Conservation (phyloP, 495 filamentous ascomycete genomes). For the Daldinia childiae region DNA sequence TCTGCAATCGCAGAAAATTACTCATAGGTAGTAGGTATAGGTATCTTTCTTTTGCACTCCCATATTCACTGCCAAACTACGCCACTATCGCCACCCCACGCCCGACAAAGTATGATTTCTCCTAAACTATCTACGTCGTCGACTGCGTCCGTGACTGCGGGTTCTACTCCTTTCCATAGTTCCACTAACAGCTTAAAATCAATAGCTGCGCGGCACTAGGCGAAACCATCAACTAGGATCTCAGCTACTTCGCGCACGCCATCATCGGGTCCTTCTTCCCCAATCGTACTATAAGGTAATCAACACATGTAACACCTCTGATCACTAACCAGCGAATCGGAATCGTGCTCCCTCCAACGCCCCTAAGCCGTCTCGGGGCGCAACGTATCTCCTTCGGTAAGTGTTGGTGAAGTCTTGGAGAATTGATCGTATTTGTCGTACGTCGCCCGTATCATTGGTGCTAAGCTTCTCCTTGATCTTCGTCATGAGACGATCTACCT, state of each 20-base stretch:
- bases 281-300: neutral
- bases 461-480: conserved; percentile 74
- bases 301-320: neutral
- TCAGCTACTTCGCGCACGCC: neutral
- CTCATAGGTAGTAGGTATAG: conserved; percentile 26
- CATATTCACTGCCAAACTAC: conserved; percentile 25
- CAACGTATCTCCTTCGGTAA: conserved; percentile 92
- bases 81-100: conserved; percentile 20
- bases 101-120: conserved; percentile 19
- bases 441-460: conserved; percentile 64
- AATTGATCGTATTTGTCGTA: conserved; percentile 82
- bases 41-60: conserved; percentile 32
- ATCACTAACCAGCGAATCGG: conserved; percentile 73
- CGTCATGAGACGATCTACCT: conserved; percentile 70
- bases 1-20: neutral
- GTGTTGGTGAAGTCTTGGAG: conserved; percentile 97
- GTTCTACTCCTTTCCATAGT: neutral
- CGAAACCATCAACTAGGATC: neutral
- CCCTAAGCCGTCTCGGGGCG: conserved; percentile 89
- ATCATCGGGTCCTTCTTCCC: neutral
- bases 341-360: conserved; percentile 85
- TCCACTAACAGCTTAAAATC: neutral
- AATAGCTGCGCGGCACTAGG: neutral
- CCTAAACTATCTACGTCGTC: conserved; percentile 8
- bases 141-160: neutral